These are phyloP conservation scores for Entomortierella lignicola DNA, from an alignment of 192 early-diverging fungal species.

Conservation along the genomic window DNA sequence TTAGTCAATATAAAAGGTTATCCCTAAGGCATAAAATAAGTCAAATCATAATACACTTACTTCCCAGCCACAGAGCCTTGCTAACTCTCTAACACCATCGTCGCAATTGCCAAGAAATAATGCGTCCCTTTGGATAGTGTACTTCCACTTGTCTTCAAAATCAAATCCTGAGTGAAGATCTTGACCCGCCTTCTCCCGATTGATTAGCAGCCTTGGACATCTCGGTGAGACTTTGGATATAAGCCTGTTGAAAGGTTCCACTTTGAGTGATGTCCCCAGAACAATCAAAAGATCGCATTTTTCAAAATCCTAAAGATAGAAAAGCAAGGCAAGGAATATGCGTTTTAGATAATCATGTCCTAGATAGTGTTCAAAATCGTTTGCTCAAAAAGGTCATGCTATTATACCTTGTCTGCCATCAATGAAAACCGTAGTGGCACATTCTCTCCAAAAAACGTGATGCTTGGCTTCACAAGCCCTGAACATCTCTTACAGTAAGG, in stretches of 20 bases:
- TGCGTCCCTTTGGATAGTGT: conserved; percentile 78
- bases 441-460: conserved; percentile 96
- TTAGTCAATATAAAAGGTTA: too few species aligned
- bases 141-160: conserved; percentile 75
- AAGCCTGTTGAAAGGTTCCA: conserved; percentile 89
- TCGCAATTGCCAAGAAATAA: conserved; percentile 88
- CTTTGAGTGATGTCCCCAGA: conserved; percentile 92
- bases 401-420: conserved; percentile 25
- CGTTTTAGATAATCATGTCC: neutral
- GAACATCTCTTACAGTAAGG: conserved; percentile 79
- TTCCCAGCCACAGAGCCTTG: conserved; percentile 79
- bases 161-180: conserved; percentile 78
- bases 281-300: conserved; percentile 89
- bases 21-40: neutral
- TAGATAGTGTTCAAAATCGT: neutral
- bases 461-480: conserved; percentile 91
- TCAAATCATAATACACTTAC: conserved; percentile 24
- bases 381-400: neutral
- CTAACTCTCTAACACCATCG: conserved; percentile 75
- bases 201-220: conserved; percentile 92
- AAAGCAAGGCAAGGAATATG: neutral
- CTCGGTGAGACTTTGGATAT: conserved; percentile 70
- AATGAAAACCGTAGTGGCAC: conserved; percentile 82
- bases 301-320: conserved; percentile 70
- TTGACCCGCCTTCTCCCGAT: conserved; percentile 84